phyloP scores from a whole-genome alignment of 495 filamentous ascomycete genomes.

The Penicillium mononematosum region DNA sequence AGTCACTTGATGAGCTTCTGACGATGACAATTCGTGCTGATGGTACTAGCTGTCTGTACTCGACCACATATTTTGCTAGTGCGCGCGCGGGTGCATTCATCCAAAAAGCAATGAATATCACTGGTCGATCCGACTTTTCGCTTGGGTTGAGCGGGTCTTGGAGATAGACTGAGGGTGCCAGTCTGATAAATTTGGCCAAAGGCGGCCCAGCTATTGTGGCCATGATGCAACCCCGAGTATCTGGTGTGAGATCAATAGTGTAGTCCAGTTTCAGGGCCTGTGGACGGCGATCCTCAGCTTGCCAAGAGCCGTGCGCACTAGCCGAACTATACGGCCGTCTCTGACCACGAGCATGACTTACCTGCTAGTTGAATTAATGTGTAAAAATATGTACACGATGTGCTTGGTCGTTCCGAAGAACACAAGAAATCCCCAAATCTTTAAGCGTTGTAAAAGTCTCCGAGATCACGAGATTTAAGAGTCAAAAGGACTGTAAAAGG shows the following conservation, averaged over 20 bases:
- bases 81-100: conserved; percentile 44
- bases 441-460: background rate
- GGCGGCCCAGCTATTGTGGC: conserved; percentile 9
- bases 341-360: background rate
- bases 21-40: conserved; percentile 43
- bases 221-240: conserved; percentile 7
- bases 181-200: conserved; percentile 26
- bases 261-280: background rate
- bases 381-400: background rate
- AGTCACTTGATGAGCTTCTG: conserved; percentile 37
- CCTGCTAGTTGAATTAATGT: background rate
- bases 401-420: background rate
- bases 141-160: conserved; percentile 23
- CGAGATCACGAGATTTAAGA: background rate
- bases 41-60: conserved; percentile 38
- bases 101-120: conserved; percentile 46
- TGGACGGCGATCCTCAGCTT: conserved; percentile 1
- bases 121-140: conserved; percentile 12
- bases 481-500: background rate
- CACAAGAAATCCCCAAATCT: background rate
- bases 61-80: conserved; percentile 38
- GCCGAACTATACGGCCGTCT: background rate
- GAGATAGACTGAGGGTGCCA: conserved; percentile 39
- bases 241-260: background rate
- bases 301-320: conserved; percentile 12